phyloP scores from a whole-genome alignment of 2,329 filamentous ascomycete species.

The Sporothrix luriei region DNA sequence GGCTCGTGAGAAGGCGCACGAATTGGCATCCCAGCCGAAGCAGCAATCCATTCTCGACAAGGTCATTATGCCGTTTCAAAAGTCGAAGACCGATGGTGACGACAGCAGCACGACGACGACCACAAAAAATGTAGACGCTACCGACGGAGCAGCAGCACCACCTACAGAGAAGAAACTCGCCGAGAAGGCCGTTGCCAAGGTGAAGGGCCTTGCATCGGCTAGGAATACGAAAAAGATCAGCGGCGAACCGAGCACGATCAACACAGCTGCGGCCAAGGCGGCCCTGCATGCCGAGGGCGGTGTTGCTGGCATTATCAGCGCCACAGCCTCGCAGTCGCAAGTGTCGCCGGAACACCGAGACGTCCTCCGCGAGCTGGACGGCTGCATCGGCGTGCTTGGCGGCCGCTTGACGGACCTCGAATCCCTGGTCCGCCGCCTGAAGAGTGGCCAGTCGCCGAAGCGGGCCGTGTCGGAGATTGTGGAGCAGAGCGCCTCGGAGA shows the following conservation, averaged over 20 bases:
- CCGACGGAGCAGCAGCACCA: not conserved
- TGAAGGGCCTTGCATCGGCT: not conserved
- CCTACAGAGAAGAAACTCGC: not conserved
- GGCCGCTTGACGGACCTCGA: constrained; percentile 95
- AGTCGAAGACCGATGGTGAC: constrained; percentile 13
- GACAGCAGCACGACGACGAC: not conserved
- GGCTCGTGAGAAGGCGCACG: constrained; percentile 19
- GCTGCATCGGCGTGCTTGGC: constrained; percentile 78
- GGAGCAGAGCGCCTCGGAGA: constrained; percentile 83
- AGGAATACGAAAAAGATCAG: not conserved
- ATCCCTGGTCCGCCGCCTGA: constrained; percentile 86
- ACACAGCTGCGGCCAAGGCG: constrained; percentile 30
- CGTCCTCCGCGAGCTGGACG: constrained; percentile 72
- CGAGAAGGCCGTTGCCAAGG: not conserved
- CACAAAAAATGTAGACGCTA: not conserved
- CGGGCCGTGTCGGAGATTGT: constrained; percentile 86
- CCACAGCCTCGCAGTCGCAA: not conserved
- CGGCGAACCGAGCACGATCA: constrained; percentile 20
- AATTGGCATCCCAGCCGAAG: constrained; percentile 1
- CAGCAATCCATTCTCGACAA: constrained; percentile 28
- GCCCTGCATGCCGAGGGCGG: constrained; percentile 24
- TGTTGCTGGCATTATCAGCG: not conserved
- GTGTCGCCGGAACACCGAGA: constrained; percentile 35
- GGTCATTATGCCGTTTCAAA: constrained; percentile 30
- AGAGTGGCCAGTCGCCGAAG: constrained; percentile 79